Evolutionary conservation across 2,329 filamentous ascomycete species (phyloP).

Genomic region (Fusarium musae): DNA sequence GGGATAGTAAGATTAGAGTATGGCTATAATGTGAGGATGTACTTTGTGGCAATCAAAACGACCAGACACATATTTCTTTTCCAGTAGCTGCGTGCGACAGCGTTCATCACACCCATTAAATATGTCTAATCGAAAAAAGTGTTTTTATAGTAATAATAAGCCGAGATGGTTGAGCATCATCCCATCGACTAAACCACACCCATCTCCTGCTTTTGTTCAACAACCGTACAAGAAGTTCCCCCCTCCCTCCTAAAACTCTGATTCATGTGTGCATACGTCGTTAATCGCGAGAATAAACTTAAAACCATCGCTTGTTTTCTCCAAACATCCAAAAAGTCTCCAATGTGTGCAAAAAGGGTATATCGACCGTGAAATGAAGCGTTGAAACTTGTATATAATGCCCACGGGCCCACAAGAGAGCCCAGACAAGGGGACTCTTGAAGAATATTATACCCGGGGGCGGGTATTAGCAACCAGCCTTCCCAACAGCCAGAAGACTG

Average conservation of each 20-base stretch:
- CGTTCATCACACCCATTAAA: conserved; percentile 35
- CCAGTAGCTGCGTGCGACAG: conserved; percentile 17
- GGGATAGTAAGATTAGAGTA: conserved; percentile 10
- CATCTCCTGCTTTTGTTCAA: conserved; percentile 12
- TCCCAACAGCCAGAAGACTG: conserved; percentile 2
- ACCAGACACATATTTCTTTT: conserved; percentile 37
- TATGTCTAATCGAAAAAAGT: conserved; percentile 39
- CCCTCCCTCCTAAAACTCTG: conserved; percentile 14
- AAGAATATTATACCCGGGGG: conserved; percentile 32
- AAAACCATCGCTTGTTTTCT: conserved; percentile 39
- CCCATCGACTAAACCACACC: conserved; percentile 26
- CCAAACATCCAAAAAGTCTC: conserved; percentile 40
- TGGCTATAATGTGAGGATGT: background rate
- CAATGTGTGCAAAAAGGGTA: conserved; percentile 45
- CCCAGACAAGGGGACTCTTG: conserved; percentile 1
- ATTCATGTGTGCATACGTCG: conserved; percentile 44
- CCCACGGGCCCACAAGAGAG: conserved; percentile 35
- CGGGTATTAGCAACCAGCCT: conserved; percentile 28
- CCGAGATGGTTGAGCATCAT: conserved; percentile 29
- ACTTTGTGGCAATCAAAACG: background rate
- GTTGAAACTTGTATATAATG: conserved; percentile 44
- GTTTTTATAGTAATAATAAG: conserved; percentile 34
- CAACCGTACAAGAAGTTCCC: conserved; percentile 24
- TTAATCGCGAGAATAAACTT: conserved; percentile 39
- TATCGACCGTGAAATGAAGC: conserved; percentile 47